Percentiles rank a stretch among this genome's conserved stretches.
Conservation (phyloP, 139 green algal species). For the Micromonas pusilla region DNA sequence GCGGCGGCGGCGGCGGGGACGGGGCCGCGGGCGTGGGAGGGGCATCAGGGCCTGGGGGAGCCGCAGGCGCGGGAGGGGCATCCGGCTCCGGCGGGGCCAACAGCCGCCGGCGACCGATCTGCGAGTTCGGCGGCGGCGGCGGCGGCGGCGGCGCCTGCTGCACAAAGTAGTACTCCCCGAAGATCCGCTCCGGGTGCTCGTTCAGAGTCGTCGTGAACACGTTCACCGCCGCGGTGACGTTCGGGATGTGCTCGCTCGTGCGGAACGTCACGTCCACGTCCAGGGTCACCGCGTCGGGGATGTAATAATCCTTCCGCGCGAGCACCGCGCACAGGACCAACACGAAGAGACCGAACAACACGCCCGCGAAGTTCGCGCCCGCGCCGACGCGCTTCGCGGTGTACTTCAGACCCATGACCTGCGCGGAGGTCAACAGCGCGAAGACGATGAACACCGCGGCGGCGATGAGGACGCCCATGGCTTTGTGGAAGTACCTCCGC, state of each 20-base stretch:
- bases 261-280: not conserved
- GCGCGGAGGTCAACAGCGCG: not conserved
- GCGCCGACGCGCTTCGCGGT: not conserved
- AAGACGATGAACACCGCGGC: constrained; percentile 7
- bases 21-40: not conserved
- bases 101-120: too few species aligned
- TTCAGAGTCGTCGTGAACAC: not conserved
- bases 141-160: too few species aligned
- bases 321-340: not conserved
- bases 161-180: too few species aligned
- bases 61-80: not conserved
- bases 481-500: not conserved
- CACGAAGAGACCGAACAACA: constrained; percentile 7
- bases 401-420: constrained; percentile 21
- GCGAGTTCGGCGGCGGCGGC: too few species aligned
- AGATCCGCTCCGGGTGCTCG: not conserved
- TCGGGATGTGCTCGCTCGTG: not conserved
- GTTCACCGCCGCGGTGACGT: not conserved
- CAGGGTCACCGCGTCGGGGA: constrained; percentile 8
- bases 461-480: not conserved
- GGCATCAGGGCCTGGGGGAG: not conserved
- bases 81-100: not conserved
- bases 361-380: not conserved
- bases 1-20: not conserved
- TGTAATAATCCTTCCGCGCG: not conserved